phyloP scores from a whole-genome alignment of 1,284 basidiomycete genomes.

The Marasmius tenuissimus region DNA sequence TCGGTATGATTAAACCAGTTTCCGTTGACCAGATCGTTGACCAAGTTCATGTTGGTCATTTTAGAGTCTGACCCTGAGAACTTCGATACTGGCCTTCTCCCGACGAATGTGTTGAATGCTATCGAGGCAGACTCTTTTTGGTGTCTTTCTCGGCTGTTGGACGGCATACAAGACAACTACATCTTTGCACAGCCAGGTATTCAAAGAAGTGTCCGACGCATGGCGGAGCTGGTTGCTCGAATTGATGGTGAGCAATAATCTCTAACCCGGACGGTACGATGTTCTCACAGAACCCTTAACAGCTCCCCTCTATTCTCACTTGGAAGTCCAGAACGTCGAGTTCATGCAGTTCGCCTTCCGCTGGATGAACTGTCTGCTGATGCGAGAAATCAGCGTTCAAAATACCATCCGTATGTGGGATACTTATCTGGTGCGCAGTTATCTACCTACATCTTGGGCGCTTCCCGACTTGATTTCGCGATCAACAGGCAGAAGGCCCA shows the following conservation, averaged over 20 bases:
- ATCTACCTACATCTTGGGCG: not conserved
- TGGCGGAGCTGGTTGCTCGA: constrained; percentile 89
- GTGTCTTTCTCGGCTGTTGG: constrained; percentile 91
- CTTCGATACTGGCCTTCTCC: constrained; percentile 80
- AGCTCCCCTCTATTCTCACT: constrained; percentile 82
- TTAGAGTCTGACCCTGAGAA: constrained; percentile 84
- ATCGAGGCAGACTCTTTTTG: constrained; percentile 96
- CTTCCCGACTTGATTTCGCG: constrained; percentile 1
- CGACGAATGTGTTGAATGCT: constrained; percentile 70
- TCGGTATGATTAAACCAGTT: constrained; percentile 53
- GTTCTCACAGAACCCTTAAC: constrained; percentile 3
- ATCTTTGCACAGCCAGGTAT: constrained; percentile 95
- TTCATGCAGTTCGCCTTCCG: constrained; percentile 99
- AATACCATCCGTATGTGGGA: constrained; percentile 99
- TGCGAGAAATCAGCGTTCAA: constrained; percentile 93
- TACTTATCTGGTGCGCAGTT: constrained; percentile 81
- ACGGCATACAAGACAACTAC: constrained; percentile 97
- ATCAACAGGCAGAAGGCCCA: constrained; percentile 81
- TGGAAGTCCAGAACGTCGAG: constrained; percentile 89
- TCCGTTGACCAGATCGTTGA: not conserved
- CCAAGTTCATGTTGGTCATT: constrained; percentile 7
- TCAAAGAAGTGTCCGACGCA: constrained; percentile 85
- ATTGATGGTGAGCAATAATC: constrained; percentile 74
- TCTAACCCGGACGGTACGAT: not conserved
- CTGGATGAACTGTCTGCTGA: constrained; percentile 98